Conservation (phyloP, 768 basidiomycete species). For the Amanita exitialis region DNA sequence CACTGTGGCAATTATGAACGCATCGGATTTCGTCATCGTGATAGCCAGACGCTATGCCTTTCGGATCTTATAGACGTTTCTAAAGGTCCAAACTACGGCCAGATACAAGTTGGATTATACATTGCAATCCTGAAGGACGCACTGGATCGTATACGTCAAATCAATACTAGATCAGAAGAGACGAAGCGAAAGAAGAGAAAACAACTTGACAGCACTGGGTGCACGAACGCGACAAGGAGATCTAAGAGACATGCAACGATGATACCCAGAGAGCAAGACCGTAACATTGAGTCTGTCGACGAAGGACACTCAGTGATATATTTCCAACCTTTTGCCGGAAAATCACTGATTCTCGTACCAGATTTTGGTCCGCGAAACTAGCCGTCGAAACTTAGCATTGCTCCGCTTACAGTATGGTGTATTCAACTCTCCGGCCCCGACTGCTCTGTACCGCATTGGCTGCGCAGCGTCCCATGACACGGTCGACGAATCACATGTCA, state of each 20-base stretch:
- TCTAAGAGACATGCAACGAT: neutral
- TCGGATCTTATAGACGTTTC: neutral
- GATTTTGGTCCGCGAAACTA: neutral
- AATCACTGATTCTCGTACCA: neutral
- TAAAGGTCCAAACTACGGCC: neutral
- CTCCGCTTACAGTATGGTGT: neutral
- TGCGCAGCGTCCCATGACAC: neutral
- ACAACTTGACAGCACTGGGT: too few relatives aligned
- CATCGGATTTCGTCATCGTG: neutral
- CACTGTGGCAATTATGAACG: neutral
- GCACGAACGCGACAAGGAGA: neutral
- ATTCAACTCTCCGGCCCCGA: neutral
- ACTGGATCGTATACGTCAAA: neutral
- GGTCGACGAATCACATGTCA: neutral
- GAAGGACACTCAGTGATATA: neutral
- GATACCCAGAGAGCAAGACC: neutral
- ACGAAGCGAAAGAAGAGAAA: neutral
- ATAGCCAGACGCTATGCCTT: neutral
- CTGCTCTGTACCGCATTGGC: neutral
- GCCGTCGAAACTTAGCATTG: neutral
- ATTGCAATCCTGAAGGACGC: neutral
- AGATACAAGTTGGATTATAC: neutral
- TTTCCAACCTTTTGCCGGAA: neutral
- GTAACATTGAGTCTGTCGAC: neutral
- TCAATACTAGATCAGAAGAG: neutral